phyloP scores from a whole-genome alignment of 2,329 filamentous ascomycete genomes.

The Curvularia sp. region DNA sequence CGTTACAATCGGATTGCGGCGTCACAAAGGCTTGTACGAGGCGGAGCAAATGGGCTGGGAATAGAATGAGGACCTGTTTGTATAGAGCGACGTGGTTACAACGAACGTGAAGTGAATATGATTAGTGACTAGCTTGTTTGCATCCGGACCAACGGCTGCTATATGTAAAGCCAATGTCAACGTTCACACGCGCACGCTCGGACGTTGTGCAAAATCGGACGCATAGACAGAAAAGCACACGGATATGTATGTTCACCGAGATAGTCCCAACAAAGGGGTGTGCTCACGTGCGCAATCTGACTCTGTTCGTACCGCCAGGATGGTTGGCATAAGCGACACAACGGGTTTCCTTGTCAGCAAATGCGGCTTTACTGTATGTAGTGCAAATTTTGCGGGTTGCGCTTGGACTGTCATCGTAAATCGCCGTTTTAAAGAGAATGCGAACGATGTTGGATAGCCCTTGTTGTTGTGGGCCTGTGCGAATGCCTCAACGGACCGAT shows the following conservation, averaged over 20 bases:
- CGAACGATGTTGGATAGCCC: slow-evolving; percentile 18
- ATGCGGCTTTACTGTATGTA: not conserved
- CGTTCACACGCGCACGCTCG: slow-evolving; percentile 4
- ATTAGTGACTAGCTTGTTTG: not conserved
- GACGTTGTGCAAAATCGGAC: slow-evolving; percentile 2
- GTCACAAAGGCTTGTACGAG: not conserved
- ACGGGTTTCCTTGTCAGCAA: slow-evolving; percentile 5
- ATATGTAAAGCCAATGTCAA: slow-evolving; percentile 6
- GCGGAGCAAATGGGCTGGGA: not conserved
- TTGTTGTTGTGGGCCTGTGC: slow-evolving; percentile 20
- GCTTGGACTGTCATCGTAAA: slow-evolving; percentile 3
- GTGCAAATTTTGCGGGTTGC: not conserved
- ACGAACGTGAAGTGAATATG: not conserved
- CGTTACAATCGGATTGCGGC: not conserved
- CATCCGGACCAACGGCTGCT: not conserved
- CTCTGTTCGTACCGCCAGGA: not conserved
- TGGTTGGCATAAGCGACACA: not conserved
- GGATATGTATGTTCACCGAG: not conserved
- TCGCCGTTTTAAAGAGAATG: slow-evolving; percentile 14
- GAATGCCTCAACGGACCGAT: slow-evolving; percentile 14
- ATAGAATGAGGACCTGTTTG: not conserved
- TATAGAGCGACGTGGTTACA: not conserved
- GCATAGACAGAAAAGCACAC: slow-evolving; percentile 4
- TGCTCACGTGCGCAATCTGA: not conserved
- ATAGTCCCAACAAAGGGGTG: slow-evolving; percentile 1